Evolutionary conservation across 129 eudicot species (phyloP), one percentile per base, ranked within the genome.

Genomic region (Centella asiatica): DNA sequence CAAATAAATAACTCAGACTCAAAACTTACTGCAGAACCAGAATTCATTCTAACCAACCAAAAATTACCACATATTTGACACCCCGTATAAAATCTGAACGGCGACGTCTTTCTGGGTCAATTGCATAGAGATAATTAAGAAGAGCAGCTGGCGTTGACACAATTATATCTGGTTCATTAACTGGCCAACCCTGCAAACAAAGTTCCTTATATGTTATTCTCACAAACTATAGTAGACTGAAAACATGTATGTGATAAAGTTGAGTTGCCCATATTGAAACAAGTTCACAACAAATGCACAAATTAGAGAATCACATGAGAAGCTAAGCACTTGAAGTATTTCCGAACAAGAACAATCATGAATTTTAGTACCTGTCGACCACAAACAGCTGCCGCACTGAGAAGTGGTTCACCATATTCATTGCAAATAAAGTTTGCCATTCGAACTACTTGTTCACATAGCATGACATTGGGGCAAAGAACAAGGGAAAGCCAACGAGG

Each of bases 121-220:
- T 83, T 22, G 94, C 90, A 66, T 81, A 77, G 40, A 92, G 85
- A 69, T 78, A 92, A 74, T 92, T 87, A 46, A 92, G 68, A 69
- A 92, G 95, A 40, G 99, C 96, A 57, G 86, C 99, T 50, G 99
- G 99, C 3, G 99, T 92, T 19, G 99, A 87, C 22, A 92, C 99
- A 27, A 92, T 69, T 71, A 92, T 74, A 65, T 87, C 82, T 15
- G 96, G 95, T 27, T 80, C 85, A 44, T 78, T 76, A 67, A 80
- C 49, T 2, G 95, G 85, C 96, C 92, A 87, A 6, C 94, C 97
- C 97, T 90, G 78, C 65, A 75, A 40, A 28, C 13, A 24, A 50
- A 39, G 9, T 20, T 48, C 13, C 18, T 27, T 11, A 4, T 49
- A 14, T n/a, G 15, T 29, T 9, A 34, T 23, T 48, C 33, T 34